Evolutionary conservation across 176 grass and related monocot species (phyloP).

Genomic region (Hordeum marinum): DNA sequence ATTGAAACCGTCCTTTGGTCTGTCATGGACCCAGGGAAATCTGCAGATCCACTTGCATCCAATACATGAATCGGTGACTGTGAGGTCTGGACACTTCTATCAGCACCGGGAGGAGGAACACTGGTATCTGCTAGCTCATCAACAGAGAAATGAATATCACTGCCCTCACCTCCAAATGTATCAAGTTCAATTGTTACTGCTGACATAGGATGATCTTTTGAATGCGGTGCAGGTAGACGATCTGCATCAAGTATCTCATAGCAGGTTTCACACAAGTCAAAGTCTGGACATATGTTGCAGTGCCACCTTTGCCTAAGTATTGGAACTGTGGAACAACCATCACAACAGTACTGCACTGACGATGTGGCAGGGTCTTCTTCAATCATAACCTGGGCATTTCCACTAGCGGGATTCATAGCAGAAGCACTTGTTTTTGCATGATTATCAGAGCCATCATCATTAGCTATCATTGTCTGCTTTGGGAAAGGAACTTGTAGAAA

Average conservation of each 20-base stretch:
- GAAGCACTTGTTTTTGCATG: conserved; percentile 47
- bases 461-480: conserved; percentile 94
- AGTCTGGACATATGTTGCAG: conserved; percentile 92
- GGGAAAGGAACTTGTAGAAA: conserved; percentile 99
- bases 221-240: conserved; percentile 75
- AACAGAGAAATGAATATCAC: conserved; percentile 78
- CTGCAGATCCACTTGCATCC: conserved; percentile 63
- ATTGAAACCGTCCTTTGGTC: conserved; percentile 80
- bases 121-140: conserved; percentile 58
- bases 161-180: conserved; percentile 68
- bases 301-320: conserved; percentile 96
- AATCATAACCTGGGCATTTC: conserved; percentile 78
- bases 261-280: conserved; percentile 95
- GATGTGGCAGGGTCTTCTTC: conserved; percentile 90
- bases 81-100: conserved; percentile 55
- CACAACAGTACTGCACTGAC: conserved; percentile 97
- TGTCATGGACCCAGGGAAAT: conserved; percentile 40
- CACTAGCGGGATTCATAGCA: conserved; percentile 39
- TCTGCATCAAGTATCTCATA: conserved; percentile 95
- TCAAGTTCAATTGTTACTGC: conserved; percentile 94
- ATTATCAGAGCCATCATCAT: conserved; percentile 77
- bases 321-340: conserved; percentile 97
- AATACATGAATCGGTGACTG: conserved; percentile 71
- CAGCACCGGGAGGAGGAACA: conserved; percentile 40
- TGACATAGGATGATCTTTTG: conserved; percentile 89